These are phyloP conservation scores for Boletellus deceptivus DNA, from an alignment of 1,284 basidiomycete genomes.

Conservation along the genomic window DNA sequence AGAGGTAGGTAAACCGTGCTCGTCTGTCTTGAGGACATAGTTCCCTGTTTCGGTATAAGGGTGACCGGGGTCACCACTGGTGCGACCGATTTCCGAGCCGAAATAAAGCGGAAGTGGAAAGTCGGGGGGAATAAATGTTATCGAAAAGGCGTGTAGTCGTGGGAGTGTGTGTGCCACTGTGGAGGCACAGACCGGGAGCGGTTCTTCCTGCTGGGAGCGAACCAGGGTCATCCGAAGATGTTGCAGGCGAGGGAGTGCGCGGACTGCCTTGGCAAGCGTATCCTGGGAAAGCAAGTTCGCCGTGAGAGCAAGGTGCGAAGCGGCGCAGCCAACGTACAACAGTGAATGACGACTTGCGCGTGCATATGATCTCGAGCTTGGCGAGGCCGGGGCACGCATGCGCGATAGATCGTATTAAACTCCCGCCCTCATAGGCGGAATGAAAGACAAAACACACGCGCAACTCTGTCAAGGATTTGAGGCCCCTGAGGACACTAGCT, in stretches of 20 bases:
- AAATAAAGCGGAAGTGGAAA: constrained; percentile 39
- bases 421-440: constrained; percentile 69
- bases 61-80: constrained; percentile 30
- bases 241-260: constrained; percentile 58
- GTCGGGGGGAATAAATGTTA: constrained; percentile 55
- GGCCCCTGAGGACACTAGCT: constrained; percentile 50
- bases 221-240: constrained; percentile 61
- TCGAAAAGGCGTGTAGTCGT: constrained; percentile 56
- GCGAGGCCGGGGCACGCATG: constrained; percentile 60
- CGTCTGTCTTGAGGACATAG: constrained; percentile 50
- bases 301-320: neutral
- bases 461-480: constrained; percentile 54
- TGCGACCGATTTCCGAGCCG: constrained; percentile 27
- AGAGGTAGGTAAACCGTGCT: constrained; percentile 42
- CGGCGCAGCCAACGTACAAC: constrained; percentile 45
- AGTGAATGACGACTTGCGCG: constrained; percentile 67
- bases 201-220: constrained; percentile 60
- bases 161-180: constrained; percentile 64
- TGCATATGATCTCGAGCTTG: constrained; percentile 61
- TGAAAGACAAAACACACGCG: constrained; percentile 65
- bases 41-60: constrained; percentile 40
- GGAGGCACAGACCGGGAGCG: constrained; percentile 53
- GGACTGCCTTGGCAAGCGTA: constrained; percentile 52
- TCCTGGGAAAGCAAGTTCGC: constrained; percentile 36
- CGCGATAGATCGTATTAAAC: constrained; percentile 61